phyloP scores from a whole-genome alignment of 106 monocot genomes.

The Ottelia alismoides region DNA sequence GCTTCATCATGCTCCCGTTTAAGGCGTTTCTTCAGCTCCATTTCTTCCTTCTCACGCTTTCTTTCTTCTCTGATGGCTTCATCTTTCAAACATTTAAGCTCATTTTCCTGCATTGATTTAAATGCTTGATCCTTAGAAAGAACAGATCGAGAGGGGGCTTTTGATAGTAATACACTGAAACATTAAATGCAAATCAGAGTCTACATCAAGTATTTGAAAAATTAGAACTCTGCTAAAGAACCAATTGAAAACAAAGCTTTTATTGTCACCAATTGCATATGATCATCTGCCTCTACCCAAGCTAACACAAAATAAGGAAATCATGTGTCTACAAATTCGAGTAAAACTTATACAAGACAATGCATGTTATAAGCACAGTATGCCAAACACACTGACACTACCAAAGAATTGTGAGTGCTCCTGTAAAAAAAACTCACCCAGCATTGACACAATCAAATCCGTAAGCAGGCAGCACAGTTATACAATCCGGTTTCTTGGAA shows the following conservation, averaged over 20 bases:
- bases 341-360: no score
- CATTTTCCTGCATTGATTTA: constrained; percentile 50
- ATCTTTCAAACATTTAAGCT: constrained; percentile 38
- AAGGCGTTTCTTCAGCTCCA: constrained; percentile 17
- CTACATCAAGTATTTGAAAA: not conserved
- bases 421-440: no score
- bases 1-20: constrained; percentile 29
- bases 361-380: no score
- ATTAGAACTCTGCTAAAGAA: not conserved
- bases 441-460: not conserved
- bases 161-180: not conserved
- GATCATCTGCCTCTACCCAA: not conserved
- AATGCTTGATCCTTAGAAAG: not conserved
- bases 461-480: not conserved
- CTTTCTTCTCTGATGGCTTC: constrained; percentile 28
- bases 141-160: no score
- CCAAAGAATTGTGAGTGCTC: no score
- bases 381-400: no score
- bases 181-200: not conserved
- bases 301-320: no score
- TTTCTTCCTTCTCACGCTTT: constrained; percentile 29
- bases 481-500: no score
- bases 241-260: not conserved
- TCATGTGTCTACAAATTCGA: no score
- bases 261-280: not conserved